A percentile compares a stretch with the other conserved stretches of the same genome.
These are phyloP conservation scores for Beverwykella pulmonaria DNA, from an alignment of 495 filamentous ascomycete species.

Conservation along the genomic window DNA sequence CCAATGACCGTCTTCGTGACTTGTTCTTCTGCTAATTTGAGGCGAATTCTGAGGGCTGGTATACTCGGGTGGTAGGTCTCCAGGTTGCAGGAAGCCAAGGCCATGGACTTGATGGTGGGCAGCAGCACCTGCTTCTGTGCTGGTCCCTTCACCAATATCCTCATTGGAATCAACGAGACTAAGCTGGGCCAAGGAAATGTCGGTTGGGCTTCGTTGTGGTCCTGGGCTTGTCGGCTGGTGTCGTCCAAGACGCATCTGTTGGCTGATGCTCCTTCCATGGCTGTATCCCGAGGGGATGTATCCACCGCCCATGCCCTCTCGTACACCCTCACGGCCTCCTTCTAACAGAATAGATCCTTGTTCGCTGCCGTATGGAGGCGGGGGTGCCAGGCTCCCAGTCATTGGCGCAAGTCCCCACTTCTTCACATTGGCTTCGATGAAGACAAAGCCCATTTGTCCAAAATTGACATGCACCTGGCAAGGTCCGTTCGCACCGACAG, in stretches of 20 bases:
- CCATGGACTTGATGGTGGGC: constrained; percentile 25
- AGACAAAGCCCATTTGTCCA: constrained; percentile 95
- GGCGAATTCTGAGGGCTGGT: constrained; percentile 44
- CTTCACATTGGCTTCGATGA: constrained; percentile 99
- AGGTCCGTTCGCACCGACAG: constrained; percentile 90
- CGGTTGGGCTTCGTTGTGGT: constrained; percentile 87
- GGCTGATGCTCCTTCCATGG: constrained; percentile 58
- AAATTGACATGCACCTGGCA: constrained; percentile 95
- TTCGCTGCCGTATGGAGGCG: constrained; percentile 94
- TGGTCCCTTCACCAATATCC: constrained; percentile 69
- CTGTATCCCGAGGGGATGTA: constrained; percentile 54
- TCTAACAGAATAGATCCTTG: constrained; percentile 94
- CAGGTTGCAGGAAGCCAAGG: constrained; percentile 38
- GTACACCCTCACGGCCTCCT: constrained; percentile 69
- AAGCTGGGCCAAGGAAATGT: constrained; percentile 85
- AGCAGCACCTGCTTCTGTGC: constrained; percentile 46
- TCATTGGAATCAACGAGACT: constrained; percentile 73
- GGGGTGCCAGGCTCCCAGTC: constrained; percentile 91
- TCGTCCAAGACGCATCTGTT: constrained; percentile 62
- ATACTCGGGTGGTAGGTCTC: constrained; percentile 48
- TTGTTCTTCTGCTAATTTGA: constrained; percentile 10
- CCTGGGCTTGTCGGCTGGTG: constrained; percentile 77
- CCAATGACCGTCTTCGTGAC: constrained; percentile 28
- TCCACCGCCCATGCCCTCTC: constrained; percentile 57
- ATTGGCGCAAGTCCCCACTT: constrained; percentile 98